phyloP scores from a whole-genome alignment of 1,139 yeast genomes.

The Geotrichum europaeum region DNA sequence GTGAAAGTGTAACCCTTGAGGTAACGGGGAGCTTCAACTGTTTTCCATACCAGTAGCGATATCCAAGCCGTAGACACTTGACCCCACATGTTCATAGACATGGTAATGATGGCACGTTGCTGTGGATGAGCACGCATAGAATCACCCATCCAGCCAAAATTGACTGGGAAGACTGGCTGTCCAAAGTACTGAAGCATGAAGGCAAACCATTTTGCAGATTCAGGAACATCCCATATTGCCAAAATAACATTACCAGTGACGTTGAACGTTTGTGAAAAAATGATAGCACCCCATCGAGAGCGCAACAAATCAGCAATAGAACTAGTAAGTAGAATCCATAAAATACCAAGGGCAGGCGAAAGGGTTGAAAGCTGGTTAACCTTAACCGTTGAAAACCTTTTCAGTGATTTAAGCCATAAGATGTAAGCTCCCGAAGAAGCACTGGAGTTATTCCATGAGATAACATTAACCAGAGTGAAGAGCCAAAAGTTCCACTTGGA shows the following conservation, averaged over 20 bases:
- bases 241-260: constrained; percentile 41
- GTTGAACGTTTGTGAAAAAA: constrained; percentile 47
- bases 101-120: constrained; percentile 39
- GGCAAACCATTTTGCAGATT: constrained; percentile 45
- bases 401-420: constrained; percentile 46
- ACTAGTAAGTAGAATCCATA: constrained; percentile 44
- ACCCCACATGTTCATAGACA: constrained; percentile 39
- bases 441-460: constrained; percentile 59
- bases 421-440: constrained; percentile 49
- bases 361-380: constrained; percentile 42
- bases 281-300: constrained; percentile 52
- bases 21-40: constrained; percentile 48
- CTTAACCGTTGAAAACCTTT: constrained; percentile 37
- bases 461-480: constrained; percentile 41
- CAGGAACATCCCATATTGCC: constrained; percentile 44
- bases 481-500: constrained; percentile 49
- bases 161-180: constrained; percentile 39
- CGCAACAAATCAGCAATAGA: constrained; percentile 47
- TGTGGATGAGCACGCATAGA: constrained; percentile 29
- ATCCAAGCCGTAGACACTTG: constrained; percentile 29
- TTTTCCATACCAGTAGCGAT: constrained; percentile 38
- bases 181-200: constrained; percentile 43
- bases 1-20: constrained; percentile 49
- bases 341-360: constrained; percentile 49
- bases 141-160: constrained; percentile 26